Conservation (phyloP, 345 rosid genomes). For the Erysimum cheiranthoides region DNA sequence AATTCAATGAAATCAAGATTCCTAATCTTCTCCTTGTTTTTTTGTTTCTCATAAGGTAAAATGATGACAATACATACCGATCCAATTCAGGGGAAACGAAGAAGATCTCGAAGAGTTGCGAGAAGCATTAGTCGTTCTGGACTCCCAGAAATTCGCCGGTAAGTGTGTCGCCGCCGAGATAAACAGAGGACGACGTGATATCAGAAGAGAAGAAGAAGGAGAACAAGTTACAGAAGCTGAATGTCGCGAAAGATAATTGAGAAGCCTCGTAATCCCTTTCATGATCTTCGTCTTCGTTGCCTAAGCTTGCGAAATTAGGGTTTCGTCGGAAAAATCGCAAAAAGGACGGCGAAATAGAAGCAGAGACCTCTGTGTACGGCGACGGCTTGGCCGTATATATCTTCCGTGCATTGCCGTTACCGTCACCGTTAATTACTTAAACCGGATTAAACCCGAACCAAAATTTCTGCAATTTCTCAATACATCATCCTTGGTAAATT, state of each 20-base stretch:
- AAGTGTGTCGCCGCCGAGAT: conserved; percentile 34
- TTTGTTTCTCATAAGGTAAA: too few species aligned
- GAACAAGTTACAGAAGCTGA: conserved; percentile 20
- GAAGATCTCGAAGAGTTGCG: conserved; percentile 32
- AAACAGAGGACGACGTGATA: conserved; percentile 46
- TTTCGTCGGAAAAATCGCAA: conserved; percentile 4
- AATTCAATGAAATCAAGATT: background rate
- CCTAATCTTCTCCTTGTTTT: background rate
- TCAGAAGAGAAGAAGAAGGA: conserved; percentile 32
- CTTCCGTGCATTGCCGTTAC: background rate
- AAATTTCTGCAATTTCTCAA: background rate
- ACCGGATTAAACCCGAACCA: conserved; percentile 27
- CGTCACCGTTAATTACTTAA: background rate
- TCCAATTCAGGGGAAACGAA: conserved; percentile 44
- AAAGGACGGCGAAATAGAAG: conserved; percentile 16
- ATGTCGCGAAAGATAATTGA: conserved; percentile 26
- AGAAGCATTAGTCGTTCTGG: conserved; percentile 6
- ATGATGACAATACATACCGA: conserved; percentile 49
- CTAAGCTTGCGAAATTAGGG: background rate
- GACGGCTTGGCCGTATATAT: background rate
- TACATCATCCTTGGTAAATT: background rate
- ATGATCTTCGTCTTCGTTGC: conserved; percentile 2
- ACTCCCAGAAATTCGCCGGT: conserved; percentile 24
- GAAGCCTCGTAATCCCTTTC: conserved; percentile 38
- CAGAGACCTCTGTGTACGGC: background rate